Evolutionary conservation across 2,329 filamentous ascomycete species (phyloP), one percentile per base, ranked within the genome.

Genomic region (Aureobasidium sp.): DNA sequence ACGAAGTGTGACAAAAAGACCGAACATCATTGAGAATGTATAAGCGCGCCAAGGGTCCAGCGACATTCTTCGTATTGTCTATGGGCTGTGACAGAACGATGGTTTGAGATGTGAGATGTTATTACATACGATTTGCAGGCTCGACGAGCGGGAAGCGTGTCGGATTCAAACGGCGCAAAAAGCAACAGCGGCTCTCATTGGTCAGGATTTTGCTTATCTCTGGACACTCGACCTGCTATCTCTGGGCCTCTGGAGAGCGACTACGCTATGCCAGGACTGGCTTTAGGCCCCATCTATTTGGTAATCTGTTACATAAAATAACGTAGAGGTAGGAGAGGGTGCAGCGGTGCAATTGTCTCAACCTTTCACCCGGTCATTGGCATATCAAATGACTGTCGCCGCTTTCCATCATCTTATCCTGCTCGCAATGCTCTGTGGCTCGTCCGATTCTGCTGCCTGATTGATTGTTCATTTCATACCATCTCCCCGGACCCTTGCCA

Each of bases 341-440:
- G 37, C 57, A 50, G 46, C 36, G 46, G 17, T 60, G 57, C 44
- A 36, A 47, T 60, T 34, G 56, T 59, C 57, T 51, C 57, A 60
- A 60, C 57, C 57, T 60, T 60, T 60, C 57, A 60, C 37, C 57
- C 57, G 57, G 34, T n/a, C 41, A 58, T 34, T 60, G 57, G 36
- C 44, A 60, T 60, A 60, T 64, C 61, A 64, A 72, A 74, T 74
- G 72, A 73, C 71, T 67, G 66, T 71, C 46, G 70, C 66, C 64
- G 71, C 71, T 32, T 69, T 70, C 62, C 63, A 71, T 61, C 64
- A 71, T 64, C 71, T 73, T 64, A 67, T 73, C 61, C 68, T 74
- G 62, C 67, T 73, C 55, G 65, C 68, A 57, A 68, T 70, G 51
- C 68, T 73, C 32, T 69, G 67, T 62, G 68, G 65, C 47, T 64